phyloP scores from a whole-genome alignment of 371 early-diverging fungal species.

The Haplosporangium sp. region DNA sequence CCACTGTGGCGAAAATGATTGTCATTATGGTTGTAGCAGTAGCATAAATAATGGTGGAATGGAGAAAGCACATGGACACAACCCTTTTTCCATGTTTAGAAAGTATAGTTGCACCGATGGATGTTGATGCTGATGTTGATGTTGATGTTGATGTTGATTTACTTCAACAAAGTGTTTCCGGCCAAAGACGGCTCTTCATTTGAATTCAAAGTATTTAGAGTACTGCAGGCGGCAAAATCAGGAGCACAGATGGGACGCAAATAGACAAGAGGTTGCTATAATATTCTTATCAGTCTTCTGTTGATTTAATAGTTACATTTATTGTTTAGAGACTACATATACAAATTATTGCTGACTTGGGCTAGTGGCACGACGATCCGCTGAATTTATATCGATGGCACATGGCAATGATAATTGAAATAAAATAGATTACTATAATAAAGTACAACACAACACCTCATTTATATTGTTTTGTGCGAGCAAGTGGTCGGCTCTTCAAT shows the following conservation, averaged over 20 bases:
- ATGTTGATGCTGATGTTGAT: not conserved
- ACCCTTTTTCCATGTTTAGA: not conserved
- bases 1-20: not conserved
- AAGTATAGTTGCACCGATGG: not conserved
- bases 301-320: no score
- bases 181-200: not conserved
- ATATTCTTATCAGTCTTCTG: not conserved
- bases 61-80: not conserved
- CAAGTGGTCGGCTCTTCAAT: constrained; percentile 8
- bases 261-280: not conserved
- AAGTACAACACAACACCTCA: not conserved
- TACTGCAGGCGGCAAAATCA: constrained; percentile 11
- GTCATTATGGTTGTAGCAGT: not conserved
- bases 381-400: constrained; percentile 5
- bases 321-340: no score
- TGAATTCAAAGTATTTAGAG: no score
- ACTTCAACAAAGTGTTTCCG: not conserved
- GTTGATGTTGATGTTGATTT: not conserved
- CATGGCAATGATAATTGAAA: not conserved
- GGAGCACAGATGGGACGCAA: not conserved
- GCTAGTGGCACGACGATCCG: not conserved
- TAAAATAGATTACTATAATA: not conserved
- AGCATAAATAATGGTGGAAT: not conserved
- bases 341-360: not conserved
- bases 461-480: not conserved